Evolutionary conservation across 2,329 filamentous ascomycete genomes (phyloP), one percentile per base, ranked within the genome.

Genomic region (Diatrype stigma): DNA sequence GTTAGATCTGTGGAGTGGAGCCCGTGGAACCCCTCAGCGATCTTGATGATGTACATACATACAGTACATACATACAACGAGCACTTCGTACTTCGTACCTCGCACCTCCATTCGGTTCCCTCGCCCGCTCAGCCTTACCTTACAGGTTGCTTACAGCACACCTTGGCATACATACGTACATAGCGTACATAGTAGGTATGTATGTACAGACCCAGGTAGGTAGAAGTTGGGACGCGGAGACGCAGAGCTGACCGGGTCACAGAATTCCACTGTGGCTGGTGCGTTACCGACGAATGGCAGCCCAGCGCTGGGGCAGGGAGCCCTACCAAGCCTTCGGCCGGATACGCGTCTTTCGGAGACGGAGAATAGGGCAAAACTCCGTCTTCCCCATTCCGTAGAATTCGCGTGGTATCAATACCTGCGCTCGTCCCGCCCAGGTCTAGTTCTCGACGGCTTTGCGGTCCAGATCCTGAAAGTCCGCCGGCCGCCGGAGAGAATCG

Each of bases 401-500:
- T 38, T 28, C 40, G 19, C 17, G 17, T 30, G 46, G 17, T 37
- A 42, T 48, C 45, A 44, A 48, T 52, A 51, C 51, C 49, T 40
- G 46, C 46, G 40, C 46, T 38, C n/a, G 16, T 28, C 47, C 26
- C 47, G 35, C 42, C 47, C 23, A 42, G 45, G 30, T 52, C 40
- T 40, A 45, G 23, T 26, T 42, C 23, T 44, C 26, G 40, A 45
- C 54, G 50, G 49, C 48, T 57, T 23, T 16, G 49, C 52, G 56
- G 57, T 46, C 49, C 46, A 51, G 50, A 51, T 37, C 37, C 21
- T 46, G 34, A 59, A 61, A 60, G 53, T 60, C 59, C 59, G 58
- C 51, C 53, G 54, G 55, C 53, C 53, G 56, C 56, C 53, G 50
- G 38, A 45, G 50, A 53, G 34, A 34, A 17, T 16, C 45, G 44